Evolutionary conservation across 371 early-diverging fungal genomes (phyloP), one percentile per base, ranked within the genome.

Genomic region (Gilbertella persicaria): DNA sequence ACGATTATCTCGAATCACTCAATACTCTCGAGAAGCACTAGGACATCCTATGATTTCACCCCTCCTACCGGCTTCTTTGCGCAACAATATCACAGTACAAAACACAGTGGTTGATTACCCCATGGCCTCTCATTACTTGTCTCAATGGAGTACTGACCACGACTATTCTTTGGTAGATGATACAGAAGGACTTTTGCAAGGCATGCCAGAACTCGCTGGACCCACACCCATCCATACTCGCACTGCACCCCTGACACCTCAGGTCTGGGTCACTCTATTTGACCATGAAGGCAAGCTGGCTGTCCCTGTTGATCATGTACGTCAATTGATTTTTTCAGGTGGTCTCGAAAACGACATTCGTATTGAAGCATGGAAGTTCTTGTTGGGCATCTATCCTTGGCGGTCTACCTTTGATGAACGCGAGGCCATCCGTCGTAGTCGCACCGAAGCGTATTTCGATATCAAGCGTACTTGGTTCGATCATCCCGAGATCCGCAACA

Each of bases 311-410:
- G 75, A 65, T 0, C 59, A 79, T 4, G 71, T 95, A 0, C 73
- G 78, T n/a, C 69, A 77, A 14, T 71, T 81, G 4, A 79, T 94
- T 1, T 94, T 92, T 56, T 62, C 67, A n/a, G 87, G 84, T n/a
- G 92, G 97, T 1, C 62, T 94, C 0, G 89, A 93, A 17, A 80
- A 81, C 20, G 93, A 93, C 53, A 80, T 95, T 43, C 84, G 95
- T 4, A 82, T 88, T 17, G 86, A 90, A 46, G 93, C 92, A 4
- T 97, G 94, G 95, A 92, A 90, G 65, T 97, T 88, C 53, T 66
- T 97, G 26, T 64, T 96, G 29, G 86, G 83, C 1, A 78, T 95
- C 3, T 93, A 92, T 56, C 86, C 93, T 4, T 96, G 94, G 94
- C 69, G 84, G 16, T 89, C 89, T 9, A 89, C 86, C 3, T 89